Base-by-base conservation (phyloP, 2,329 filamentous ascomycete species). In the Ramularia collo-cygni region DNA sequence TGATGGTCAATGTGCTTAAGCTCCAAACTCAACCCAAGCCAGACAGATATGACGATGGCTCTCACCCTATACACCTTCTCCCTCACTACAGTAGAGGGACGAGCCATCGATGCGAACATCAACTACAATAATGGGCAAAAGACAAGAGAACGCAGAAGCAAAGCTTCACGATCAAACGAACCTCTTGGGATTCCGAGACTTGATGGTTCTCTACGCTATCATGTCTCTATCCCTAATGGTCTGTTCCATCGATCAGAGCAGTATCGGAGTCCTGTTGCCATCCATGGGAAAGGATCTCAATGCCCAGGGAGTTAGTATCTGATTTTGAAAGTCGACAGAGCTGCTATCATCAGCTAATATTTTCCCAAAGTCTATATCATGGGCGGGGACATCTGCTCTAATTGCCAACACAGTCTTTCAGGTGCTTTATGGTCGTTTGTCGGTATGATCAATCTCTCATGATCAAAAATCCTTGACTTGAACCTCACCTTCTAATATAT, bases 341-440 rank as follows among this genome's bases (percentile, higher is more conserved):
- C 10, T 24, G 21, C 10, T 10, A 24, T 24, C 6, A 6, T 24
- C 10, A 10, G 21, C 21, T 24, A 10, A 24, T 10, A 24, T 6
- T 10, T 6, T 6, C 21, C 10, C 6, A 6, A 24, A 24, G 21
- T 71, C 71, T 1, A 79, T 79, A 28, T 66, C 70, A 1, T 76
- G 73, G 73, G 71, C 70, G 1, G 72, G 71, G 5, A 74, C 71
- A 0, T 68, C 71, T 5, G 67, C 67, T 2, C 56, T 77, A 31
- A 70, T 77, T 34, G 72, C 72, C 17, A 75, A 74, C 41, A 81
- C 78, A 0, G 72, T 75, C 27, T 82, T 81, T 48, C 77, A 79
- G 46, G 75, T 81, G 45, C 65, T 83, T 0, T 81, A 81, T 53
- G 77, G 78, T n/a, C 69, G 57, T 15, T 35, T 60, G 8, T 52